phyloP scores from a whole-genome alignment of 2,329 filamentous ascomycete species.

The Fusarium piperis region DNA sequence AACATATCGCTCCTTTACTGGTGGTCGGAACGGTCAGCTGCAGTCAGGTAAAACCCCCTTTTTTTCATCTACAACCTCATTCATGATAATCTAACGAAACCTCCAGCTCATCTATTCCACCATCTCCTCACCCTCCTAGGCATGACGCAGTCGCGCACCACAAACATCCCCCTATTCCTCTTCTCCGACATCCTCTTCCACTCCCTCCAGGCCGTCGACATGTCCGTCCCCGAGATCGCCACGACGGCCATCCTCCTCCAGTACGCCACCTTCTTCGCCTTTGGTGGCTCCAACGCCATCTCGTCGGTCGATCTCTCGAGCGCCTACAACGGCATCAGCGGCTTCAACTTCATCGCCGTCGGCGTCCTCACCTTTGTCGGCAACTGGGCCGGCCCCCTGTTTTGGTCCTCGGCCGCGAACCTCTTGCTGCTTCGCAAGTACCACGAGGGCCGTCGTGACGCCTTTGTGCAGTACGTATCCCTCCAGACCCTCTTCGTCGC shows the following conservation, averaged over 20 bases:
- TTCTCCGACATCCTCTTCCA: constrained; percentile 72
- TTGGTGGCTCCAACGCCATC: constrained; percentile 92
- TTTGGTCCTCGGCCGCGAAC: constrained; percentile 78
- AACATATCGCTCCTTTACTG: constrained; percentile 50
- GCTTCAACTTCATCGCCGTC: constrained; percentile 83
- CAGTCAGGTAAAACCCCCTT: constrained; percentile 43
- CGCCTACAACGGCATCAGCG: constrained; percentile 90
- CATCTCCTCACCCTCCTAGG: constrained; percentile 81
- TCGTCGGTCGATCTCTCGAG: constrained; percentile 94
- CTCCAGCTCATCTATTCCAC: constrained; percentile 64
- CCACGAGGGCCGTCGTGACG: constrained; percentile 38
- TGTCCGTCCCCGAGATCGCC: constrained; percentile 68
- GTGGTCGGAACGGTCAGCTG: constrained; percentile 35
- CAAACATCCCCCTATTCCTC: constrained; percentile 87
- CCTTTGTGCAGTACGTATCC: constrained; percentile 64
- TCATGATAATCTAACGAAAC: constrained; percentile 7
- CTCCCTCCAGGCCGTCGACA: constrained; percentile 57
- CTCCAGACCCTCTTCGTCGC: constrained; percentile 77
- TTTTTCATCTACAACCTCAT: background rate
- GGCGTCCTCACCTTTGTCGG: constrained; percentile 84
- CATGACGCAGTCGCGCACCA: constrained; percentile 84
- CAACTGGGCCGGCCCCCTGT: constrained; percentile 93
- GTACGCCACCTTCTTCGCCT: constrained; percentile 86
- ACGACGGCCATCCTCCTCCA: constrained; percentile 80
- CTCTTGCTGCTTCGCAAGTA: constrained; percentile 62